A percentile compares a stretch with the other conserved stretches of the same genome.
These are phyloP conservation scores for Cryptococcus sp. DNA, from an alignment of 1,284 basidiomycete genomes.

Conservation along the genomic window DNA sequence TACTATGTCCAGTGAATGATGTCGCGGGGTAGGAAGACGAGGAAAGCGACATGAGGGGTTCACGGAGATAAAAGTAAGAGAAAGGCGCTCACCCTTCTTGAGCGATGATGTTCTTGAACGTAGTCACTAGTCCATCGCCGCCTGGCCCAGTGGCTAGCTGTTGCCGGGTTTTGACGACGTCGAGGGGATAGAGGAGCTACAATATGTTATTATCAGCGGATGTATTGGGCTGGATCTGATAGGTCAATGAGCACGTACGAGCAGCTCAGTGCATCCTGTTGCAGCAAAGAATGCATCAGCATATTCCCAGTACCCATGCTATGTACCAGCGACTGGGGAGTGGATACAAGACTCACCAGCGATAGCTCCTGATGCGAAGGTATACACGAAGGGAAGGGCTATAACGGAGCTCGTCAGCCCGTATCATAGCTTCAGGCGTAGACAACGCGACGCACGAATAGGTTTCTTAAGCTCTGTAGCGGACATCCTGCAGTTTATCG, in stretches of 20 bases:
- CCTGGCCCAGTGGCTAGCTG: constrained; percentile 85
- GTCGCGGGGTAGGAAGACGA: no score
- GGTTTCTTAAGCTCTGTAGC: constrained; percentile 33
- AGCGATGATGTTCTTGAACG: constrained; percentile 67
- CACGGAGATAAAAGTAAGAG: background rate
- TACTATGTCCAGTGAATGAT: background rate
- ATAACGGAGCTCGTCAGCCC: background rate
- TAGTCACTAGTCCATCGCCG: constrained; percentile 71
- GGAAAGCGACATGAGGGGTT: no score
- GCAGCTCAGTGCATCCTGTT: constrained; percentile 69
- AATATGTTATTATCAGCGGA: background rate
- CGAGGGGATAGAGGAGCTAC: constrained; percentile 41
- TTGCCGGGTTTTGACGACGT: constrained; percentile 90
- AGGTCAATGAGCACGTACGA: constrained; percentile 65
- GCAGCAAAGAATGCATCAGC: constrained; percentile 11
- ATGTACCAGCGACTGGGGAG: background rate
- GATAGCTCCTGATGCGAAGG: constrained; percentile 86
- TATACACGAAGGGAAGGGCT: constrained; percentile 83
- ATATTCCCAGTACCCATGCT: background rate
- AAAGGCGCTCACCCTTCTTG: constrained; percentile 66
- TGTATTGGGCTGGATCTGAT: background rate
- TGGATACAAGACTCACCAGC: constrained; percentile 59
- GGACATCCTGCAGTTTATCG: constrained; percentile 12
- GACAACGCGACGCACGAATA: constrained; percentile 24
- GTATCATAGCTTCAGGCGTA: background rate